Evolutionary conservation across 1,284 basidiomycete genomes (phyloP).

Genomic region (Apiotrichum brassicae): DNA sequence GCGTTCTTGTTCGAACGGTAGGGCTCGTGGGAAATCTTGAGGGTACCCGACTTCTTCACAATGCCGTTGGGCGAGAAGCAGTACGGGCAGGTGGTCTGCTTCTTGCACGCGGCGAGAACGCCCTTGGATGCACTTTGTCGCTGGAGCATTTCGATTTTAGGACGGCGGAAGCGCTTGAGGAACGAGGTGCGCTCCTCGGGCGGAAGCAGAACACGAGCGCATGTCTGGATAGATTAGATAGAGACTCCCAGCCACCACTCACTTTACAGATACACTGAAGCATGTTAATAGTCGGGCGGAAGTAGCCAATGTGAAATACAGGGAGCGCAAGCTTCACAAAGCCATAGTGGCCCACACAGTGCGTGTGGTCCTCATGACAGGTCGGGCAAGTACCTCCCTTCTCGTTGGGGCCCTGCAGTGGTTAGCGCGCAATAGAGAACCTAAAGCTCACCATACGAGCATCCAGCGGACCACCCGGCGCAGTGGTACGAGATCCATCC

Average conservation of each 20-base stretch:
- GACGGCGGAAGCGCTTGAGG: conserved; percentile 81
- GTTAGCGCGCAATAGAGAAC: conserved; percentile 5
- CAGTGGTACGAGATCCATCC: conserved; percentile 55
- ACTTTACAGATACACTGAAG: conserved; percentile 97
- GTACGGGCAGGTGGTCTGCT: conserved; percentile 86
- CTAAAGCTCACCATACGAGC: conserved; percentile 61
- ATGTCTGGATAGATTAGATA: conserved; percentile 69
- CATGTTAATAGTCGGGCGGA: conserved; percentile 89
- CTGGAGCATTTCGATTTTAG: conserved; percentile 88
- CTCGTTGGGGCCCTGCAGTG: conserved; percentile 79
- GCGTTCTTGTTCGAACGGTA: conserved; percentile 92
- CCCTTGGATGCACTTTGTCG: conserved; percentile 78
- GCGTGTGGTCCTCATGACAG: conserved; percentile 83
- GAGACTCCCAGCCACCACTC: background rate
- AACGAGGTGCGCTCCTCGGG: conserved; percentile 78
- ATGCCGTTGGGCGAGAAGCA: conserved; percentile 90
- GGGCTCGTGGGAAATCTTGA: conserved; percentile 98
- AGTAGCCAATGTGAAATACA: conserved; percentile 97
- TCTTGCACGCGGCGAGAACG: conserved; percentile 83
- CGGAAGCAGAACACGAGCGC: conserved; percentile 86
- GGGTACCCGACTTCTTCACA: conserved; percentile 90
- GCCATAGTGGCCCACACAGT: conserved; percentile 96
- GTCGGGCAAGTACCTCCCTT: conserved; percentile 91
- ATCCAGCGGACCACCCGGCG: conserved; percentile 87
- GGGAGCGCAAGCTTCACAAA: conserved; percentile 95